Percentiles rank a stretch among this genome's conserved stretches.
These are phyloP conservation scores for Chaetomium strumarium DNA, from an alignment of 2,329 filamentous ascomycete genomes.

Conservation along the genomic window DNA sequence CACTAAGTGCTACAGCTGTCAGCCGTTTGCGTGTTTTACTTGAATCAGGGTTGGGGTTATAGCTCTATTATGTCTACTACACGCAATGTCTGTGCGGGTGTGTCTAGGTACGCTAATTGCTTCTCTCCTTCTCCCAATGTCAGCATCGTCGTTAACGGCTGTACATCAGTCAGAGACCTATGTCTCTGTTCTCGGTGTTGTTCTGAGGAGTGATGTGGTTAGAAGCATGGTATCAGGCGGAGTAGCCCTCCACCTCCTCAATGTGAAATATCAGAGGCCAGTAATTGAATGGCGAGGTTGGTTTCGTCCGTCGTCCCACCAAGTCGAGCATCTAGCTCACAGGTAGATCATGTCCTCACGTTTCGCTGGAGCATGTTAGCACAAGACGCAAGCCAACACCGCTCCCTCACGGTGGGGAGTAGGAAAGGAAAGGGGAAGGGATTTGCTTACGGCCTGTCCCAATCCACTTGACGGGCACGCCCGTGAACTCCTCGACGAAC, in stretches of 20 bases:
- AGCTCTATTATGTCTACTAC: background rate
- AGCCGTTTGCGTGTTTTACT: background rate
- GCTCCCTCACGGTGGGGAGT: background rate
- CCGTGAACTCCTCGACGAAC: constrained; percentile 59
- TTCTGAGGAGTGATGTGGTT: background rate
- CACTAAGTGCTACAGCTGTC: background rate
- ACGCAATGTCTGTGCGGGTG: too few species aligned
- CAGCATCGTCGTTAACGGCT: too few species aligned
- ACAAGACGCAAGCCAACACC: background rate
- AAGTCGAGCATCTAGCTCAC: constrained; percentile 7
- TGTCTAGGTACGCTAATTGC: too few species aligned
- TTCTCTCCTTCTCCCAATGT: too few species aligned
- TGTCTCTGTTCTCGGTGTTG: too few species aligned
- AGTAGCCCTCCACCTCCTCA: background rate
- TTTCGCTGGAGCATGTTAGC: constrained; percentile 12
- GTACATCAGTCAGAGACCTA: too few species aligned
- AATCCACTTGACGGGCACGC: constrained; percentile 36
- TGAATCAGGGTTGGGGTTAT: background rate
- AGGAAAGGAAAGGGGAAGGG: background rate
- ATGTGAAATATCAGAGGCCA: background rate
- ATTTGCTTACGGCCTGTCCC: constrained; percentile 23
- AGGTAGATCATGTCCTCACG: constrained; percentile 23
- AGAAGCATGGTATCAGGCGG: background rate
- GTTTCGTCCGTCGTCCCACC: background rate
- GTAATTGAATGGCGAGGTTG: background rate